Evolutionary conservation across 2,329 filamentous ascomycete genomes (phyloP).

Genomic region (Diaporthe ilicicola): DNA sequence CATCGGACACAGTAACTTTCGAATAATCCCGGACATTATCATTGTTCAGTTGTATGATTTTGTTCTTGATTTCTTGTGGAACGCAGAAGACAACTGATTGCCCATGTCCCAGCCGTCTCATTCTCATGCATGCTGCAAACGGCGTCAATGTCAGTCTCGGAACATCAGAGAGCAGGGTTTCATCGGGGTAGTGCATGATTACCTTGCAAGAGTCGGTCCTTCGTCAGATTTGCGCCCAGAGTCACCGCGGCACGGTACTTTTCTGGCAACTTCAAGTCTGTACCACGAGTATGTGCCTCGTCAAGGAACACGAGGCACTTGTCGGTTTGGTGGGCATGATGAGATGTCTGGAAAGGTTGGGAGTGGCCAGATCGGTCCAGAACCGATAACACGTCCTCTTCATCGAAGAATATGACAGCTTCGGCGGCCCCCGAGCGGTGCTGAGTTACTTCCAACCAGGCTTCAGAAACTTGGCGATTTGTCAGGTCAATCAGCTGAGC

Average conservation of each 20-base stretch:
- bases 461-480: conserved; percentile 61
- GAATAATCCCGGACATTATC: too few species aligned
- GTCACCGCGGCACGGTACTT: conserved; percentile 72
- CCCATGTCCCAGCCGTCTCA: conserved; percentile 72
- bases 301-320: conserved; percentile 74
- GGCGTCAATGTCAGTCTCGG: too few species aligned
- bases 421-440: conserved; percentile 40
- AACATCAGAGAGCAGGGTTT: too few species aligned
- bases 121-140: conserved; percentile 70
- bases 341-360: conserved; percentile 64
- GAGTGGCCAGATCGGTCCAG: conserved; percentile 55
- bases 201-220: conserved; percentile 76
- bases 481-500: conserved; percentile 72
- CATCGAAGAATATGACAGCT: conserved; percentile 66
- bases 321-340: conserved; percentile 64
- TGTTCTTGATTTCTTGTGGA: conserved; percentile 64
- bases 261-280: conserved; percentile 68
- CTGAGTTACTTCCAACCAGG: conserved; percentile 57
- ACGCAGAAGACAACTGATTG: conserved; percentile 71
- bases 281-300: conserved; percentile 75
- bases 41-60: conserved; percentile 49
- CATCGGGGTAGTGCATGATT: conserved; percentile 37
- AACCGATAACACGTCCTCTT: conserved; percentile 62
- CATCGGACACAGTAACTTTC: conserved; percentile 47
- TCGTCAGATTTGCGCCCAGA: conserved; percentile 69